phyloP scores from a whole-genome alignment of 352 stramenopile genomes.

The Peronospora farinosa region DNA sequence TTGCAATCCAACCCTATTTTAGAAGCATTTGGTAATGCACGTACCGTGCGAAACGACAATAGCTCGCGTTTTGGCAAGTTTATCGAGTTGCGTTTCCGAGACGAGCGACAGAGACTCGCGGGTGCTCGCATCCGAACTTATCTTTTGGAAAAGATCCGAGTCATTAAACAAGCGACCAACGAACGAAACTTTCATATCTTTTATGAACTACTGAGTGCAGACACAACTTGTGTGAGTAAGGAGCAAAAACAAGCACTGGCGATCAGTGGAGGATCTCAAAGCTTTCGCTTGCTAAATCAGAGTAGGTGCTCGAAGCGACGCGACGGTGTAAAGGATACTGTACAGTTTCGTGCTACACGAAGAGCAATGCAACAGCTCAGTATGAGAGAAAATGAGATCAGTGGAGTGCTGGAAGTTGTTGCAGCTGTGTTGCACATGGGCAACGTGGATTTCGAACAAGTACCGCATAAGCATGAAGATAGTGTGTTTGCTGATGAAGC shows the following conservation, averaged over 20 bases:
- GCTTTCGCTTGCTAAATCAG: constrained; percentile 67
- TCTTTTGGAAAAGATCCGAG: constrained; percentile 91
- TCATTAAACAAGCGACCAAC: constrained; percentile 67
- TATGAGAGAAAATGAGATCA: constrained; percentile 49
- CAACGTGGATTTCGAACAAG: constrained; percentile 69
- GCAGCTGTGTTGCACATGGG: constrained; percentile 83
- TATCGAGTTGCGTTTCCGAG: constrained; percentile 80
- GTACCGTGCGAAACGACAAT: constrained; percentile 87
- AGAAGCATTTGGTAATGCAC: constrained; percentile 86
- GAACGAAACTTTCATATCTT: constrained; percentile 88
- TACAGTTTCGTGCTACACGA: constrained; percentile 54
- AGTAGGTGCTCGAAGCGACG: constrained; percentile 59
- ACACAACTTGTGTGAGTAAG: constrained; percentile 21
- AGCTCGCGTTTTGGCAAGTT: constrained; percentile 89
- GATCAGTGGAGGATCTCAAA: constrained; percentile 26
- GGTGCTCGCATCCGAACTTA: constrained; percentile 88
- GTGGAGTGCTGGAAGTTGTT: constrained; percentile 67
- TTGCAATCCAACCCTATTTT: constrained; percentile 88
- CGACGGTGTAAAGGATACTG: constrained; percentile 58
- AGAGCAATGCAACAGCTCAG: constrained; percentile 77
- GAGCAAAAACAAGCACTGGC: constrained; percentile 33
- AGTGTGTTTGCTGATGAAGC: constrained; percentile 30
- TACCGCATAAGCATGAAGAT: constrained; percentile 23
- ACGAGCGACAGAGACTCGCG: constrained; percentile 29
- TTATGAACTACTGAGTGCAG: constrained; percentile 69